A percentile compares a stretch with the other conserved stretches of the same genome.
These are phyloP conservation scores for Suillus clintonianus DNA, from an alignment of 768 basidiomycete species.

Conservation along the genomic window DNA sequence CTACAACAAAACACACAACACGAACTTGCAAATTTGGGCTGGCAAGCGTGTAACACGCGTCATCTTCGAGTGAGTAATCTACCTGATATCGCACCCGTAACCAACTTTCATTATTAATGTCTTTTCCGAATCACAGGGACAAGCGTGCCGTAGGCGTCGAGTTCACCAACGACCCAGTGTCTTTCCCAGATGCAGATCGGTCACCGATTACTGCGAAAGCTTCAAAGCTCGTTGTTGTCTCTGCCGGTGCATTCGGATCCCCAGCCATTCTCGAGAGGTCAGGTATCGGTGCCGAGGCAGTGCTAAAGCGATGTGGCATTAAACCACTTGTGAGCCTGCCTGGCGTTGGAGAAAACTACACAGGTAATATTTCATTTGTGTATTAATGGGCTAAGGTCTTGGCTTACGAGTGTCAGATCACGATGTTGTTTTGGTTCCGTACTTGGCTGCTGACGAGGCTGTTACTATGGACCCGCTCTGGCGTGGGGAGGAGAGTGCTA, in stretches of 20 bases:
- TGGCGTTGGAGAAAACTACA: constrained; percentile 72
- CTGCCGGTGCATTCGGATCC: constrained; percentile 57
- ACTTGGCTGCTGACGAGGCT: constrained; percentile 44
- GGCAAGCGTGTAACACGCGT: constrained; percentile 48
- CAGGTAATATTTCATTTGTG: constrained; percentile 35
- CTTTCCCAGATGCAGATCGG: constrained; percentile 21
- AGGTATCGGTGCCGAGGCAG: constrained; percentile 59
- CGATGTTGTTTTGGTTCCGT: constrained; percentile 29
- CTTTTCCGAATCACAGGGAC: constrained; percentile 14
- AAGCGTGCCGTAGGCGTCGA: constrained; percentile 50
- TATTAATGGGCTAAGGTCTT: too few species aligned
- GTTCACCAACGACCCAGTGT: constrained; percentile 39
- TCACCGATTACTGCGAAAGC: constrained; percentile 33
- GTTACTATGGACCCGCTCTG: constrained; percentile 52
- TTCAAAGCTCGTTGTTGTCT: constrained; percentile 48
- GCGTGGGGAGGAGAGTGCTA: constrained; percentile 37
- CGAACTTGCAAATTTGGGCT: constrained; percentile 44
- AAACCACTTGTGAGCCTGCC: constrained; percentile 61
- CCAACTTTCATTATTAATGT: background rate
- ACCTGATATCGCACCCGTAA: background rate
- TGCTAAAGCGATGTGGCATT: constrained; percentile 53
- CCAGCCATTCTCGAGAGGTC: constrained; percentile 60
- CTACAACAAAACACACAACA: constrained; percentile 46
- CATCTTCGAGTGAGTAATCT: constrained; percentile 44
- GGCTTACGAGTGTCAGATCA: constrained; percentile 26